Evolutionary conservation across 306 rosid species (phyloP), one percentile per base, ranked within the genome.

Genomic region (Vachellia collinsii): DNA sequence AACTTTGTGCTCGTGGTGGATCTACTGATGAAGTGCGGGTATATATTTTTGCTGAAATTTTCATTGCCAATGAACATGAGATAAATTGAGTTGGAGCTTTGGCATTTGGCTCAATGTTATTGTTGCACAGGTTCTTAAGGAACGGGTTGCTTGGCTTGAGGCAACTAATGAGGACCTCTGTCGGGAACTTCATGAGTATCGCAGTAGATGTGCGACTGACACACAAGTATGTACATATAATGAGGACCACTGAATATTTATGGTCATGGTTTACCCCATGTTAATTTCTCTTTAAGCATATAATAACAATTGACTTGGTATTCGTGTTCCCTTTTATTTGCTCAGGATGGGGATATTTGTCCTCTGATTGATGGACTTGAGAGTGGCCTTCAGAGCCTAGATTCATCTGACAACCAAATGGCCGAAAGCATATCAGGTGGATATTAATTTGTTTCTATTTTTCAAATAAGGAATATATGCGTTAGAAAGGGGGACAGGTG

Each of bases 81-180:
- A 58, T 67, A 22, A 43, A 53, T 77, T 76, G 77, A 75, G 23
- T 53, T 6, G 75, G 59, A 23, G 25, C 56, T 70, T 58, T 72
- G 54, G 74, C 81, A 53, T 42, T 20, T 81, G 75, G 64, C 86
- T 66, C 81, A 66, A 64, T 82, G 61, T 68, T 80, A 44, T 66
- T 84, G 62, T 51, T 80, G 43, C 56, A 19, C 78, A 92, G 97
- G 86, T 82, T 83, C 94, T 92, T 66, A 89, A 79, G 87, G 93
- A 92, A 85, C 88, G 90, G 85, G 84, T 90, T 78, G 77, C 89
- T 63, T 88, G 91, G 91, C 97, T 92, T 81, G 97, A 92, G 86
- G 87, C 92, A 70, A 87, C 89, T 75, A 92, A 90, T 36, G 88
- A 81, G 77, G 82, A 83, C 43, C 93, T 92, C 83, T 88, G 80